Evolutionary conservation across 2,329 filamentous ascomycete species (phyloP).

Genomic region (Coniochaeta sp.): DNA sequence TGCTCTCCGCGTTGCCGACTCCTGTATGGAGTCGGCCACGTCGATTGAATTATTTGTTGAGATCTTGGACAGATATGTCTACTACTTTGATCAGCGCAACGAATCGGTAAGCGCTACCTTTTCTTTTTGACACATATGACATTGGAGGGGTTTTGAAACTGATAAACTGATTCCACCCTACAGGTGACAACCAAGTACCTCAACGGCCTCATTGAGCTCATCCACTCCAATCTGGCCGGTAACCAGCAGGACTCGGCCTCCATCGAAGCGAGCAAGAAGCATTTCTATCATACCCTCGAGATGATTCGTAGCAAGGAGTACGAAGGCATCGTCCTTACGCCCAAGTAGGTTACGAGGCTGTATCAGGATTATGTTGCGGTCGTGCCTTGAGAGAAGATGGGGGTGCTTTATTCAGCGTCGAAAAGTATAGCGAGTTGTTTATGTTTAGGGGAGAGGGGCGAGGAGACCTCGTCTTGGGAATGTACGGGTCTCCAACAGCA

Average conservation of each 20-base stretch:
- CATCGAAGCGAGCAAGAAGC: conserved; percentile 82
- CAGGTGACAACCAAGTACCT: conserved; percentile 91
- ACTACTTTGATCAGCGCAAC: conserved; percentile 99
- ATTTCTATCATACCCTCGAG: conserved; percentile 91
- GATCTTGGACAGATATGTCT: conserved; percentile 96
- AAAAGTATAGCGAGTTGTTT: not conserved
- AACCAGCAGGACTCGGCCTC: conserved; percentile 75
- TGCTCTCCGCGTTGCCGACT: conserved; percentile 90
- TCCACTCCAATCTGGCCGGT: conserved; percentile 88
- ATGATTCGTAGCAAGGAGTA: conserved; percentile 90
- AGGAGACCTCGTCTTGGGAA: not conserved
- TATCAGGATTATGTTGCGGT: not conserved
- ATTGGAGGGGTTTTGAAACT: not conserved
- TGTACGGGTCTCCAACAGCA: not conserved
- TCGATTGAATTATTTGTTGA: conserved; percentile 98
- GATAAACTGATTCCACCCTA: conserved; percentile 27
- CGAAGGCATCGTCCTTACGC: conserved; percentile 76
- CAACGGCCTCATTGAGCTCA: conserved; percentile 95
- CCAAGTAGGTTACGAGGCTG: conserved; percentile 25
- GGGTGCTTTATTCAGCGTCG: not conserved
- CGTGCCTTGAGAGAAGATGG: not conserved
- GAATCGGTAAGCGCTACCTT: conserved; percentile 63
- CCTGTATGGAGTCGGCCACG: conserved; percentile 97
- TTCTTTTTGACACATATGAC: not conserved
- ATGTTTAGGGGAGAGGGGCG: not conserved